Evolutionary conservation across 148 eudicot genomes (phyloP).

Genomic region (Rhododendron simsii): DNA sequence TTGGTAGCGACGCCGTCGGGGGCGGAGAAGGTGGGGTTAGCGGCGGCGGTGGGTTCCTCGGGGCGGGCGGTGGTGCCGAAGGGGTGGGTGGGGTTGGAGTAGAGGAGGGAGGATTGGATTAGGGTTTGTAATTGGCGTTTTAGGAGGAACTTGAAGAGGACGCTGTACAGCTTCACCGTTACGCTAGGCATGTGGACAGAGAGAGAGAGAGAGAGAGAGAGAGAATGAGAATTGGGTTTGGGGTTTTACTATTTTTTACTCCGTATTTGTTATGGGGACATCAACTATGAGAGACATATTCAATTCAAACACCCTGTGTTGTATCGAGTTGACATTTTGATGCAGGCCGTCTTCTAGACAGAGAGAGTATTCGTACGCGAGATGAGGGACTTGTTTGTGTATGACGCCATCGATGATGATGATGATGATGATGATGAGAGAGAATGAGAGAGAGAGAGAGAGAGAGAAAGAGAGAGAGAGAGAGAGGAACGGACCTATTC

Average conservation of each 20-base stretch:
- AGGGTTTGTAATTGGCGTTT: constrained; percentile 60
- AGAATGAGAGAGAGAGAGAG: too few species aligned
- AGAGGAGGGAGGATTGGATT: constrained; percentile 16
- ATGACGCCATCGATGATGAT: not conserved
- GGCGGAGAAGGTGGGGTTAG: constrained; percentile 62
- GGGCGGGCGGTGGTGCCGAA: constrained; percentile 58
- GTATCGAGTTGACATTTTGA: not conserved
- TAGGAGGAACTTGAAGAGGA: constrained; percentile 64
- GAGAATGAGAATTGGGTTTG: not conserved
- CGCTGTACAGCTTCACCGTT: constrained; percentile 75
- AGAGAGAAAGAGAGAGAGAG: too few species aligned
- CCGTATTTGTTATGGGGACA: not conserved
- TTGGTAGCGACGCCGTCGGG: constrained; percentile 85
- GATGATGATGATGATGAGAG: not conserved
- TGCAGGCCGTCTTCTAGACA: not conserved
- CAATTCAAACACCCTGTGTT: not conserved
- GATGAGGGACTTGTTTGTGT: not conserved
- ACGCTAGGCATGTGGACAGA: constrained; percentile 61
- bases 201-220: not conserved
- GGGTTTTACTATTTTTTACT: not conserved
- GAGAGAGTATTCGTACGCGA: not conserved
- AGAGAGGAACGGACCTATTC: not conserved
- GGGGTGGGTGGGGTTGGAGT: not conserved
- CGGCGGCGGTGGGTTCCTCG: constrained; percentile 59
- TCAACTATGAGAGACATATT: constrained; percentile 7